Evolutionary conservation across 1,139 yeast genomes (phyloP), one percentile per base, ranked within the genome.

Genomic region (Taphrina pruni): DNA sequence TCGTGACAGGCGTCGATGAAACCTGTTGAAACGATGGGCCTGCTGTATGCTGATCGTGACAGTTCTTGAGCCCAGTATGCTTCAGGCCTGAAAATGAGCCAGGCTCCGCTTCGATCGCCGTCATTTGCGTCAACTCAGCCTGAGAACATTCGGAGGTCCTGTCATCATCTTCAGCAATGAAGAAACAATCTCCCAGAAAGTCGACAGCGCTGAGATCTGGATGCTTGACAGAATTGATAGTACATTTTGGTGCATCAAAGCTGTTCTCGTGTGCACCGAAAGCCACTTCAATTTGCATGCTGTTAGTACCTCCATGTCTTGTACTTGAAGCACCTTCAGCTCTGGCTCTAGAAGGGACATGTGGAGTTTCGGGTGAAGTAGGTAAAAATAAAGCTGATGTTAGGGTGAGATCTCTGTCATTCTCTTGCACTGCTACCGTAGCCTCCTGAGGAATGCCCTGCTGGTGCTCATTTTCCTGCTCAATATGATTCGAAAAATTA

Each of bases 301-400:
- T 45, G n/a, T 17, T 2, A 2, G 2, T 1, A 39, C 6, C 6
- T 11, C 43, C 43, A 2, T 39, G 43, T 11, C 14, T 39, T 39
- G 14, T 39, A 14, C 14, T 11, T 39, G 43, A 11, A 6, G 14
- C 14, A 39, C 11, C 6, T 14, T 39, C 14, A 11, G 14, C 43
- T 2, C 43, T 14, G 43, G 14, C 14, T n/a, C 9, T 45, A 1
- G 48, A 45, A 14, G 48, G 8, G 12, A 45, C n/a, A 8, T 1
- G 32, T 21, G 35, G 54, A 17, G 54, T 50, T 20, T 54, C 58
- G 8, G 58, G 45, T 38, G 58, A 54, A 12, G 58, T 54, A 36
- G 58, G 58, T 11, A 54, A 17, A 35, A 54, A 54, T 6, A 50
- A 9, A 50, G 54, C 54, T 9, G 36, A 50, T 9, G 54, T 50